Percentiles rank a stretch among this genome's conserved stretches.
These are phyloP conservation scores for Monosporascus sp. DNA, from an alignment of 2,329 filamentous ascomycete species.

Conservation along the genomic window DNA sequence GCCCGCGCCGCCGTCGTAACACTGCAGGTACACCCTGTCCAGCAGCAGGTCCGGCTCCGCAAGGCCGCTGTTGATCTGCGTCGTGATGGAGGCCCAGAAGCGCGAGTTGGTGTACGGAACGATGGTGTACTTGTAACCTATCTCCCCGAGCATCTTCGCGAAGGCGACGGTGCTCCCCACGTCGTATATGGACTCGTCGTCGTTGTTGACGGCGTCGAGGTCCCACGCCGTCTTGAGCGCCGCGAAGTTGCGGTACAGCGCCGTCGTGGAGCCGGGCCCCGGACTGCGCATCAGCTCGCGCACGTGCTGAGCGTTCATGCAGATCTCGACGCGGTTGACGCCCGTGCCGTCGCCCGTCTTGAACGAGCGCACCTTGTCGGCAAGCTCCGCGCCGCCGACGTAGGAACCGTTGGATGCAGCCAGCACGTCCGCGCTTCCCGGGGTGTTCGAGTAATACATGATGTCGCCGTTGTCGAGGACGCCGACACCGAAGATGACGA, in stretches of 20 bases:
- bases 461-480: conserved; percentile 36
- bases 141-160: conserved; percentile 33
- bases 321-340: conserved; percentile 35
- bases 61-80: conserved; percentile 24
- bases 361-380: conserved; percentile 38
- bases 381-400: conserved; percentile 41
- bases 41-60: conserved; percentile 23
- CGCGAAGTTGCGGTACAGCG: conserved; percentile 34
- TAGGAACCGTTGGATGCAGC: conserved; percentile 36
- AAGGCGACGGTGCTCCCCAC: conserved; percentile 35
- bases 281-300: conserved; percentile 29
- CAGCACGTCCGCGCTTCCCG: conserved; percentile 29
- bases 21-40: conserved; percentile 36
- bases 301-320: conserved; percentile 38
- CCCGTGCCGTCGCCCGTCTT: conserved; percentile 28
- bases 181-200: conserved; percentile 40
- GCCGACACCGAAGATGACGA: conserved; percentile 40
- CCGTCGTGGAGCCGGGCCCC: conserved; percentile 27
- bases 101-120: conserved; percentile 35
- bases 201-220: conserved; percentile 41
- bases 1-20: conserved; percentile 33
- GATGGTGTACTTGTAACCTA: conserved; percentile 38
- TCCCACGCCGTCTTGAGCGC: conserved; percentile 34
- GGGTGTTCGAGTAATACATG: conserved; percentile 39
- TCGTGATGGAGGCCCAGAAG: conserved; percentile 31